Conservation (phyloP, 495 filamentous ascomycete genomes). For the Aspergillus nidulans region DNA sequence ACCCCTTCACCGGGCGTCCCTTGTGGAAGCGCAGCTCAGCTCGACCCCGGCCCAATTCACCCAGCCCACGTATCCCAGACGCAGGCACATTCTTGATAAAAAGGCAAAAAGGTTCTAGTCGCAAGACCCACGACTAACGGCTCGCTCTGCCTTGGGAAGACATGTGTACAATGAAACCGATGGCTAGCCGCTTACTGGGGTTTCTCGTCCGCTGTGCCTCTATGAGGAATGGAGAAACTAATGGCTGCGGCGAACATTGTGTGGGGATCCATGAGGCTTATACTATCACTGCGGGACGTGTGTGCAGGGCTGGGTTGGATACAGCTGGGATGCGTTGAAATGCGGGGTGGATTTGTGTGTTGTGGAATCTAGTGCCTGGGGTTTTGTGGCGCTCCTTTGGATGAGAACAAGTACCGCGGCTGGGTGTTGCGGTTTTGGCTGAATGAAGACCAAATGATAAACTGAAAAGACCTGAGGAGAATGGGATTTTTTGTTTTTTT, state of each 20-base stretch:
- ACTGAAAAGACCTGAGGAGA: constrained; percentile 63
- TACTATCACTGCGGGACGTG: constrained; percentile 6
- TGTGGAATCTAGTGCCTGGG: constrained; percentile 19
- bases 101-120: constrained; percentile 23
- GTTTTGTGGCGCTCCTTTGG: constrained; percentile 12
- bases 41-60: constrained; percentile 4
- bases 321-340: neutral
- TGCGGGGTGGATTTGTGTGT: neutral
- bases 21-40: constrained; percentile 6
- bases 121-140: constrained; percentile 17
- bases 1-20: constrained; percentile 10
- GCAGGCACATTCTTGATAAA: constrained; percentile 28
- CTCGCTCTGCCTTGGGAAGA: constrained; percentile 12
- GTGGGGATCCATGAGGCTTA: neutral
- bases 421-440: constrained; percentile 25
- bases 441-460: constrained; percentile 47
- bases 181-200: constrained; percentile 36
- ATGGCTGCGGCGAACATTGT: constrained; percentile 43
- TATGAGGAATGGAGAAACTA: constrained; percentile 45
- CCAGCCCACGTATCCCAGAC: constrained; percentile 2
- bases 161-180: constrained; percentile 25
- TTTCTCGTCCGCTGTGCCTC: constrained; percentile 43
- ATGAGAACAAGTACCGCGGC: constrained; percentile 28
- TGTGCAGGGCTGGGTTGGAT: neutral
- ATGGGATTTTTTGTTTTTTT: no score